A percentile compares a stretch with the other conserved stretches of the same genome.
phyloP scores from a whole-genome alignment of 257 asterid species.

The Ocimum tenuiflorum region DNA sequence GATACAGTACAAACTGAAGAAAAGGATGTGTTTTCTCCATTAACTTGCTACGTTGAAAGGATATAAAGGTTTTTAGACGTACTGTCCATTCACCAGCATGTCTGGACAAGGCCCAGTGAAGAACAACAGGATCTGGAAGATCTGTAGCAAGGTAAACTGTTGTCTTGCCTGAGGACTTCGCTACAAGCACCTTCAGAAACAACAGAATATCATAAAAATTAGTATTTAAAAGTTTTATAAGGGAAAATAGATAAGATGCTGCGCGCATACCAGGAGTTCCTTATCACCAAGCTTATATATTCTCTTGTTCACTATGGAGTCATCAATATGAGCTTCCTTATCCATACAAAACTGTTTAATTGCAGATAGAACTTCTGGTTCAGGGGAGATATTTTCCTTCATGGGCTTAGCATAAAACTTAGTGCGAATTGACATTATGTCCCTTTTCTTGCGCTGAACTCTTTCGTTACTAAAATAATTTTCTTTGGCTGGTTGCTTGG shows the following conservation, averaged over 20 bases:
- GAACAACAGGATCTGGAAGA: slow-evolving; percentile 60
- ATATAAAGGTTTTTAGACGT: slow-evolving; percentile 21
- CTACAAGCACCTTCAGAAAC: slow-evolving; percentile 59
- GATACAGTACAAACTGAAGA: neutral
- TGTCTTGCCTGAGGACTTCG: slow-evolving; percentile 49
- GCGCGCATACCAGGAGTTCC: slow-evolving; percentile 65
- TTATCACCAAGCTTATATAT: slow-evolving; percentile 49
- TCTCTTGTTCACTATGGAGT: slow-evolving; percentile 42
- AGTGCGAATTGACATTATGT: slow-evolving; percentile 47
- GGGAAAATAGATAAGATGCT: neutral
- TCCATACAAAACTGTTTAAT: slow-evolving; percentile 42
- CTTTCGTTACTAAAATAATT: slow-evolving; percentile 33
- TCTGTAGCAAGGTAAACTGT: slow-evolving; percentile 76
- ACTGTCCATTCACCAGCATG: slow-evolving; percentile 88
- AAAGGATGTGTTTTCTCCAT: neutral
- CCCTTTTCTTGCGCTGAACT: slow-evolving; percentile 86
- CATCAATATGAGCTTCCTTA: slow-evolving; percentile 56
- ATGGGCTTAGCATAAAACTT: slow-evolving; percentile 40
- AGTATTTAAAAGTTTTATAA: neutral
- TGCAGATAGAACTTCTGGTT: slow-evolving; percentile 47
- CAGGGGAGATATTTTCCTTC: slow-evolving; percentile 36
- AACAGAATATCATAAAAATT: neutral
- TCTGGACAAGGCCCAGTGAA: slow-evolving; percentile 94
- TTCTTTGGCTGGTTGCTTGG: slow-evolving; percentile 38
- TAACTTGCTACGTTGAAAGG: neutral